Base-by-base conservation (phyloP, 2,329 filamentous ascomycete genomes). In the Alternaria ethzedia region DNA sequence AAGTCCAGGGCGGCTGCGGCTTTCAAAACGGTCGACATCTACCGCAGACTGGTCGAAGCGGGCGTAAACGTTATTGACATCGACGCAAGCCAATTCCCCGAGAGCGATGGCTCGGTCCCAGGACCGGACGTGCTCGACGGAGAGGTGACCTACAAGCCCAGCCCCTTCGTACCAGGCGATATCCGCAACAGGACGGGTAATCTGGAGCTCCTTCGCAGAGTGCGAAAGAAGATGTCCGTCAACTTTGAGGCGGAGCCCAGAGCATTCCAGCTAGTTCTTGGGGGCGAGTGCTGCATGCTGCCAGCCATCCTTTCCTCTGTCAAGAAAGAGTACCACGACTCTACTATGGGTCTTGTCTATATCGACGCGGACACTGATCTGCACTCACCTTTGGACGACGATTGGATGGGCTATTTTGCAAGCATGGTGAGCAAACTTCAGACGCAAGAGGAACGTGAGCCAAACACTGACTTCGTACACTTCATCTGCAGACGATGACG, bases 291-390 rank as follows among this genome's bases (percentile, higher is more conserved):
- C 44, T 54, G 68, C 25, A 70, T 69, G 51, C 59, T 65, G n/a
- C 69, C 66, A 13, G 64, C 51, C 17, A 68, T 72, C 12, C 54
- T 68, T 5, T 65, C 50, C 6, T 57, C 61, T 25, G 64, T 56
- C 46, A 65, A 59, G 43, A 6, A 30, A n/a, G 47, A 65, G 49
- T 71, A 52, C 30, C 44, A 30, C 5, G 47, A 54, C 6, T 15
- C 13, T 21, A 46, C 20, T 32, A 21, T 20, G 0, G 68, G 66
- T 50, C 49, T 70, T 13, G 25, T 67, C 28, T 71, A 71, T 50
- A 58, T 70, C n/a, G 70, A 70, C 47, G 70, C 66, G 4, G 64
- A 70, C 46, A 64, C 66, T 28, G 69, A 73, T 54, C 26, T 71
- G 21, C 65, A 61, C 51, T 64, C 60, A 25, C 68, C 70, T 3